Base-by-base conservation (phyloP, 345 rosid genomes). In the Lepidium didymum region DNA sequence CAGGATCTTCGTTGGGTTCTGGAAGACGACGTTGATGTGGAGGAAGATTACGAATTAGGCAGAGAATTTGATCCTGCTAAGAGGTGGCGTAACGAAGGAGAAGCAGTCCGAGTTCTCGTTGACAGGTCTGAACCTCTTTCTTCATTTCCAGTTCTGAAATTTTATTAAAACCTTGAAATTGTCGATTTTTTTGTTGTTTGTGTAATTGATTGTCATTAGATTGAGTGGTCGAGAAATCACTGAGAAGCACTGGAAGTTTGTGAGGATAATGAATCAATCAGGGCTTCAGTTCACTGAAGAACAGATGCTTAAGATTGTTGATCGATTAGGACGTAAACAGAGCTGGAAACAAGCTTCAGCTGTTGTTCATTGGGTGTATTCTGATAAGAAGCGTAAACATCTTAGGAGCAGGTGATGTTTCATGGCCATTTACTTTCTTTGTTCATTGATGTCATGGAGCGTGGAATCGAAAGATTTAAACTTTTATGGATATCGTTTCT, bases 261-360 rank as follows among this genome's bases (percentile, higher is more conserved):
- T 87, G 54, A 85, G 84, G 81, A 87, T 90, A 75, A 90, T 93
- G 96, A 93, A 88, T 80, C 91, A 83, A 38, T 90, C 94, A 9
- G 92, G 92, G 6, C 78, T 93, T 85, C 79, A 77, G 71, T 93
- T 90, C 69, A 81, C 74, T 40, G 98, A 93, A 81, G 81, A 82
- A 56, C 98, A 90, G 69, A 61, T 93, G 87, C 88, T 93, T 68
- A 88, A 79, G 82, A 82, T 88, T 80, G 79, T 93, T 67, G 82
- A 81, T 56, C 79, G 82, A 42, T 87, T 93, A n/a, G 89, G 98
- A 25, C 58, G 77, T n/a, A 83, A 68, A 6, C 73, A 79, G 33
- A 78, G 84, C 74, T 88, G 97, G 94, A 86, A 81, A 84, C 97
- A 88, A 77, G 96, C 94, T 1, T 66, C 80, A 71, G 81, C 88